Evolutionary conservation across 768 basidiomycete species (phyloP).

Genomic region (Cantharellus anzutake): DNA sequence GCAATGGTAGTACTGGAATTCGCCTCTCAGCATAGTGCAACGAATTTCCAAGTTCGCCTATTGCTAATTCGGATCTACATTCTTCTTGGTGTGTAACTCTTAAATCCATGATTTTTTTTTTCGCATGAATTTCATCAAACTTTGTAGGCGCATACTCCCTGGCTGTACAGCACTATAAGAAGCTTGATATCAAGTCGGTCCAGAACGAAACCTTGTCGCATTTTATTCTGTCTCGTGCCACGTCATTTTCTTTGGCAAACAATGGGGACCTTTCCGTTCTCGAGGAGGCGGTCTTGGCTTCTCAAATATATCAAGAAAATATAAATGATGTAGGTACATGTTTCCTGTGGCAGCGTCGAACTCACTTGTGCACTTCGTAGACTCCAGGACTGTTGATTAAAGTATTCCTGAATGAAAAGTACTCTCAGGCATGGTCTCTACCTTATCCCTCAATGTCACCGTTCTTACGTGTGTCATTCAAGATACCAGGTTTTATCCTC

Average conservation of each 20-base stretch:
- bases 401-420: constrained; percentile 64
- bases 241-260: constrained; percentile 60
- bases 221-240: constrained; percentile 54
- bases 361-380: constrained; percentile 17
- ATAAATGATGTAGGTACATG: constrained; percentile 43
- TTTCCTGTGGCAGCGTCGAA: constrained; percentile 3
- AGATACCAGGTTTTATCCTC: constrained; percentile 70
- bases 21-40: constrained; percentile 49
- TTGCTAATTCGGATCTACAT: constrained; percentile 69
- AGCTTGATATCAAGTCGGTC: constrained; percentile 62
- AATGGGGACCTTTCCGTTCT: constrained; percentile 57
- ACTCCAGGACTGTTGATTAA: constrained; percentile 66
- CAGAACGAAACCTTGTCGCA: constrained; percentile 84
- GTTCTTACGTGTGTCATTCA: background rate
- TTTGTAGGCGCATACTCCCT: constrained; percentile 46
- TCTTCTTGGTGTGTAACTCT: constrained; percentile 36
- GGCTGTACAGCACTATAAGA: constrained; percentile 62
- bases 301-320: constrained; percentile 64
- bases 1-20: constrained; percentile 54
- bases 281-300: constrained; percentile 59
- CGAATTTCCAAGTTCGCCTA: constrained; percentile 61
- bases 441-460: background rate
- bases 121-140: background rate
- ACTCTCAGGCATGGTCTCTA: constrained; percentile 40
- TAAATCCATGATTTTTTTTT: too few relatives aligned